Percentiles rank a stretch among this genome's conserved stretches.
phyloP scores from a whole-genome alignment of 108 stramenopile species.

The Cyclotella sp. region DNA sequence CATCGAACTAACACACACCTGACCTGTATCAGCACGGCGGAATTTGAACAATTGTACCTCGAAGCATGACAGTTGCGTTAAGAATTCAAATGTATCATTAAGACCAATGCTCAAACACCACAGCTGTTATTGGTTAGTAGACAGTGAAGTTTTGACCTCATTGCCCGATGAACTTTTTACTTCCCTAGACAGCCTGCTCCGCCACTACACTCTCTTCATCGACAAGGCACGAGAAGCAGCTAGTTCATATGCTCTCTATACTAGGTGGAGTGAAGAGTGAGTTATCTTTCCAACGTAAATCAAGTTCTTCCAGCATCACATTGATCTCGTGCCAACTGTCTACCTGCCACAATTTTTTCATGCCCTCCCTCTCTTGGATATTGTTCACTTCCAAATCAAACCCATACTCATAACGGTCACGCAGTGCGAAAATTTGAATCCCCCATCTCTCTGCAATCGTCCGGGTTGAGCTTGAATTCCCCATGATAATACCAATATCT shows the following conservation, averaged over 20 bases:
- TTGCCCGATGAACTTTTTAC: too few species aligned
- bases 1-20: too few species aligned
- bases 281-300: constrained; percentile 21
- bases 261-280: neutral
- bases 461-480: constrained; percentile 42
- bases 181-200: too few species aligned
- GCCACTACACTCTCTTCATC: too few species aligned
- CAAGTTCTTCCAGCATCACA: constrained; percentile 41
- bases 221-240: too few species aligned
- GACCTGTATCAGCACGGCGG: too few species aligned
- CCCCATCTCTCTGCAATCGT: constrained; percentile 47
- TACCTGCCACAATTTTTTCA: constrained; percentile 29
- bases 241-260: too few species aligned
- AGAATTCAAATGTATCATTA: too few species aligned
- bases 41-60: neutral
- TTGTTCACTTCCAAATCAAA: constrained; percentile 9
- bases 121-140: too few species aligned
- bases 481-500: constrained; percentile 63
- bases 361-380: neutral
- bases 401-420: constrained; percentile 27
- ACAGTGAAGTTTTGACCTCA: too few species aligned
- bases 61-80: too few species aligned
- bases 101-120: too few species aligned
- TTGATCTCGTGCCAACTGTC: constrained; percentile 48
- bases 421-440: constrained; percentile 39